Percentiles rank a stretch among this genome's conserved stretches.
Conservation (phyloP, 495 filamentous ascomycete species). For the Melanomma pulvis-pyrius region DNA sequence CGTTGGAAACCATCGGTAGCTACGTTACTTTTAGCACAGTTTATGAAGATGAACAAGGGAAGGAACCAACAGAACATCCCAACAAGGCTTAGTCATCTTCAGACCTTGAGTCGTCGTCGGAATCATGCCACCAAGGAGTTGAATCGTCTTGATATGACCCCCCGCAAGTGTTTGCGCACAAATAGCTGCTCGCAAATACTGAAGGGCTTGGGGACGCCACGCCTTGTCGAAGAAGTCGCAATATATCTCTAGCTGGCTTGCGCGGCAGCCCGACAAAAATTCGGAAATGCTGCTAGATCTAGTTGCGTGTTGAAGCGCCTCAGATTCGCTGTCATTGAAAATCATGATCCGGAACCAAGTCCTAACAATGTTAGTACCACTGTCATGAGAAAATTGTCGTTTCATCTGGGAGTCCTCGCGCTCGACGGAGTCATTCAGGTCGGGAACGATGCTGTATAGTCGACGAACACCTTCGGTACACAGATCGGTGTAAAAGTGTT, state of each 20-base stretch:
- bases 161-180: constrained; percentile 25
- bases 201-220: constrained; percentile 26
- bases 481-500: constrained; percentile 28
- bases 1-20: constrained; percentile 23
- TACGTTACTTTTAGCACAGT: not conserved
- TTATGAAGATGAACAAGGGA: not conserved
- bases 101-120: constrained; percentile 19
- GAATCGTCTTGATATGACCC: constrained; percentile 7
- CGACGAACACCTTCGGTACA: constrained; percentile 16
- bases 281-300: constrained; percentile 9
- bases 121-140: constrained; percentile 19
- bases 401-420: not conserved
- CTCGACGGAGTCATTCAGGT: constrained; percentile 12
- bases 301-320: constrained; percentile 24
- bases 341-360: constrained; percentile 29
- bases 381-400: not conserved
- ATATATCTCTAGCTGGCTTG: constrained; percentile 22
- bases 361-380: constrained; percentile 24
- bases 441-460: constrained; percentile 25
- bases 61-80: constrained; percentile 19
- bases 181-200: constrained; percentile 22
- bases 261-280: constrained; percentile 16
- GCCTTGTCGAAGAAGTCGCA: constrained; percentile 31
- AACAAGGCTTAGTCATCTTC: constrained; percentile 25
- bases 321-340: constrained; percentile 31